phyloP scores from a whole-genome alignment of 768 basidiomycete genomes.

The Inosperma sp. region DNA sequence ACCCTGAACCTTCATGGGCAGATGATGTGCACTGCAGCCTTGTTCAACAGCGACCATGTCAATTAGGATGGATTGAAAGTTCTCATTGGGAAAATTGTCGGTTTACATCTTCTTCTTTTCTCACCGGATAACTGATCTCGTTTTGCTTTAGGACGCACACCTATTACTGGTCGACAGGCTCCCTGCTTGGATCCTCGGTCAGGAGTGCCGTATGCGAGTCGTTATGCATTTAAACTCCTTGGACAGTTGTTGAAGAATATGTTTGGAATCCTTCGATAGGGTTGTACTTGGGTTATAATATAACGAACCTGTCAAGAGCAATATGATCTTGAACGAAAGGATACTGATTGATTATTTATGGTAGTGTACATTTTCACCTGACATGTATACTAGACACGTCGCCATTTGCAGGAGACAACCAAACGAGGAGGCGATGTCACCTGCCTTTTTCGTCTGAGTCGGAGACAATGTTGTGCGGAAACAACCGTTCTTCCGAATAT shows the following conservation, averaged over 20 bases:
- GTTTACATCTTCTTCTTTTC: neutral
- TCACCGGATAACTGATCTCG: neutral
- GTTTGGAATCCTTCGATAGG: slow-evolving; percentile 54
- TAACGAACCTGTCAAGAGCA: slow-evolving; percentile 17
- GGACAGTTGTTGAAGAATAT: slow-evolving; percentile 57
- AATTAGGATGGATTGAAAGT: slow-evolving; percentile 73
- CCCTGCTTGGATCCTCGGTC: slow-evolving; percentile 77
- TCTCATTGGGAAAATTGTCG: slow-evolving; percentile 57
- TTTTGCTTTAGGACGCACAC: slow-evolving; percentile 52
- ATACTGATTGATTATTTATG: neutral
- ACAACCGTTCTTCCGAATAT: no score
- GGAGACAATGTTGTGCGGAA: no score
- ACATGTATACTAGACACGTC: no score
- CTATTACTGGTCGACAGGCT: slow-evolving; percentile 74
- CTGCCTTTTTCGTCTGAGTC: no score
- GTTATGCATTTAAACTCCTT: slow-evolving; percentile 59
- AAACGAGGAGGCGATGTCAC: no score
- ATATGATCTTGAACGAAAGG: neutral
- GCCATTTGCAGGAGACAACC: no score
- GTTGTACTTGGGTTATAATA: slow-evolving; percentile 41
- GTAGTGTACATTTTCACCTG: no score
- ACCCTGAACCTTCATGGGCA: slow-evolving; percentile 52
- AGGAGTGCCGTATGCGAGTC: slow-evolving; percentile 72
- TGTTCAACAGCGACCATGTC: slow-evolving; percentile 84
- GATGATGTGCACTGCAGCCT: slow-evolving; percentile 74